Evolutionary conservation across 257 asterid species (phyloP), one percentile per base, ranked within the genome.

Genomic region (Galeopsis tetrahit): DNA sequence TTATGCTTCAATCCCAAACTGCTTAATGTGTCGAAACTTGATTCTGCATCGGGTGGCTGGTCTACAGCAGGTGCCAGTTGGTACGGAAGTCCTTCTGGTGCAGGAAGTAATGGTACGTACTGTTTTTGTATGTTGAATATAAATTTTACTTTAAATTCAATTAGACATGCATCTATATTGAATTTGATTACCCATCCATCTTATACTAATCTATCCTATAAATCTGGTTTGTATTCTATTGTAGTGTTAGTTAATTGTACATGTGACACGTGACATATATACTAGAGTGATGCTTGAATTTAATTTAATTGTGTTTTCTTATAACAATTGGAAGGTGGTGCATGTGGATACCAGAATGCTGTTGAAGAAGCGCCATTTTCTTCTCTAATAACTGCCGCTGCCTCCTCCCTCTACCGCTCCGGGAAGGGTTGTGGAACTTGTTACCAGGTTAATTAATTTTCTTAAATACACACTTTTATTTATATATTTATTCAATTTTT

Each of bases 341-440:
- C 97, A 46, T 93, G 97, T 78, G 98, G 97, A 63, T 93, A 85
- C 53, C 77, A 78, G 32, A 82, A 77, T 57, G 86, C 86, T 0
- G 96, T 93, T 11, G 92, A 82, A 11, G 74, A 80, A 66, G 66
- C 92, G 9, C 98, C 98, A 3, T 91, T 85, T 81, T 85, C 87
- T 62, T 89, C 96, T 32, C 77, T 81, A 55, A 78, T 91, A 73
- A 74, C 98, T 1, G 97, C 98, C 0, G 92, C 83, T 10, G 94
- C 91, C 71, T 76, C 92, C 13, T 82, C 96, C 21, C 63, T 90
- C 3, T 93, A 70, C 79, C 51, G 78, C 40, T 74, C 84, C 7
- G 96, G 98, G 77, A 81, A 76, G 77, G 92, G 82, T 6, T 93
- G 98, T 71, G 98, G 96, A 44, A 84, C 88, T 56, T 93, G 97